Percentiles rank a stretch among this genome's conserved stretches.
These are phyloP conservation scores for Cornus suecica DNA, from an alignment of 148 eudicot genomes.

Conservation along the genomic window DNA sequence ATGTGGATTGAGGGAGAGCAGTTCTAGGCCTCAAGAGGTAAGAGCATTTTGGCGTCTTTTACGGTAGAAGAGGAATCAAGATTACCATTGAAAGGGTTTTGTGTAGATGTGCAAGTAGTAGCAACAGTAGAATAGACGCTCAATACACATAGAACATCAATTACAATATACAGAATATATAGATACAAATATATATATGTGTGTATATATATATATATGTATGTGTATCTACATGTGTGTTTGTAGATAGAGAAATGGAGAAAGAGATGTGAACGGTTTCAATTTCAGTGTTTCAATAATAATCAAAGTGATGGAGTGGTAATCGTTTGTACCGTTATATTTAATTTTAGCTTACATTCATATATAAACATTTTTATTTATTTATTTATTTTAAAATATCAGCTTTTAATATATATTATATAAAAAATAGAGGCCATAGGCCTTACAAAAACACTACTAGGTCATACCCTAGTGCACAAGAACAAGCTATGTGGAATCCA, in stretches of 20 bases:
- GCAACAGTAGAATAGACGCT: conserved; percentile 18
- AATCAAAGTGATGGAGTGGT: background rate
- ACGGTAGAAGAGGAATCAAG: conserved; percentile 6
- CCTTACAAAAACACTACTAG: no score
- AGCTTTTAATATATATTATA: no score
- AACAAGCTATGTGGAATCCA: no score
- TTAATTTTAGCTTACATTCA: no score
- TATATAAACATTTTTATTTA: no score
- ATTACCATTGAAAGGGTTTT: conserved; percentile 16
- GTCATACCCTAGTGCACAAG: no score
- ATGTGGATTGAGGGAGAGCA: background rate
- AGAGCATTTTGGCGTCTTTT: background rate
- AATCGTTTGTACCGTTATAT: no score
- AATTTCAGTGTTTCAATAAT: background rate
- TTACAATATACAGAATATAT: conserved; percentile 5
- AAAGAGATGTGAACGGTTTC: background rate
- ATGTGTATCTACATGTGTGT: background rate
- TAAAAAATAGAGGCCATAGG: no score
- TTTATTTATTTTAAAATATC: no score
- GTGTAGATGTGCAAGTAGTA: conserved; percentile 10
- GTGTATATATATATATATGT: no score
- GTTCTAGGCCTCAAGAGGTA: conserved; percentile 10
- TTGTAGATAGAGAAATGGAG: background rate
- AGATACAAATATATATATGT: background rate
- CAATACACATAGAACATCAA: conserved; percentile 39